phyloP scores from a whole-genome alignment of 2,329 filamentous ascomycete species.

The Claviceps humidiphila region DNA sequence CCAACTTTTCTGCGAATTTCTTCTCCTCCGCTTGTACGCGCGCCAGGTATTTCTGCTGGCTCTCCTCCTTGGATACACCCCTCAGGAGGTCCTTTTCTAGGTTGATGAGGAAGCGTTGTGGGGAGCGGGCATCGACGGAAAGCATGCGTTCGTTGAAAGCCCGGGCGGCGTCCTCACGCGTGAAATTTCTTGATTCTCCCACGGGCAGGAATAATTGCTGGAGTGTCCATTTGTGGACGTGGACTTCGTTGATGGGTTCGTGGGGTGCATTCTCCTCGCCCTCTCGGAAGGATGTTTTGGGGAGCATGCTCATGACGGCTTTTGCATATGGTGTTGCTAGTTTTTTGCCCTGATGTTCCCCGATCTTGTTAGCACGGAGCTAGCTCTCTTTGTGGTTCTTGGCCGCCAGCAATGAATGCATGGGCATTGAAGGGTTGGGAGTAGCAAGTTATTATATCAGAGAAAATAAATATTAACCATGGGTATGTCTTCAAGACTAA shows the following conservation, averaged over 20 bases:
- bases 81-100: slow-evolving; percentile 36
- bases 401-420: too few species aligned
- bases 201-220: slow-evolving; percentile 54
- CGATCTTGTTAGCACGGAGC: not conserved
- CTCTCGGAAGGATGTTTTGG: slow-evolving; percentile 46
- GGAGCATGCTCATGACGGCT: slow-evolving; percentile 70
- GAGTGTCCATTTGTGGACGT: slow-evolving; percentile 47
- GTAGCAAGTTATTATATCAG: slow-evolving; percentile 25
- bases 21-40: slow-evolving; percentile 31
- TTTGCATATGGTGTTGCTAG: slow-evolving; percentile 64
- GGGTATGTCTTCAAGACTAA: slow-evolving; percentile 98
- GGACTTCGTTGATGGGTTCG: slow-evolving; percentile 52
- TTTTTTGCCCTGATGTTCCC: slow-evolving; percentile 54
- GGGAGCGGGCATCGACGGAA: slow-evolving; percentile 46
- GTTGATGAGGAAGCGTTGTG: slow-evolving; percentile 46
- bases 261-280: slow-evolving; percentile 34
- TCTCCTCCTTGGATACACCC: slow-evolving; percentile 24
- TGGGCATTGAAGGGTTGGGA: slow-evolving; percentile 3
- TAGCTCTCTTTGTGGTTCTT: too few species aligned
- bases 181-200: slow-evolving; percentile 49
- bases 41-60: slow-evolving; percentile 26
- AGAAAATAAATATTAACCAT: slow-evolving; percentile 51
- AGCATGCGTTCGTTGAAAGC: slow-evolving; percentile 49
- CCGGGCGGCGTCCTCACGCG: slow-evolving; percentile 50
- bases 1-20: slow-evolving; percentile 21